Evolutionary conservation across 1,284 basidiomycete genomes (phyloP), one percentile per base, ranked within the genome.

Genomic region (Cutaneotrichosporon sp.): DNA sequence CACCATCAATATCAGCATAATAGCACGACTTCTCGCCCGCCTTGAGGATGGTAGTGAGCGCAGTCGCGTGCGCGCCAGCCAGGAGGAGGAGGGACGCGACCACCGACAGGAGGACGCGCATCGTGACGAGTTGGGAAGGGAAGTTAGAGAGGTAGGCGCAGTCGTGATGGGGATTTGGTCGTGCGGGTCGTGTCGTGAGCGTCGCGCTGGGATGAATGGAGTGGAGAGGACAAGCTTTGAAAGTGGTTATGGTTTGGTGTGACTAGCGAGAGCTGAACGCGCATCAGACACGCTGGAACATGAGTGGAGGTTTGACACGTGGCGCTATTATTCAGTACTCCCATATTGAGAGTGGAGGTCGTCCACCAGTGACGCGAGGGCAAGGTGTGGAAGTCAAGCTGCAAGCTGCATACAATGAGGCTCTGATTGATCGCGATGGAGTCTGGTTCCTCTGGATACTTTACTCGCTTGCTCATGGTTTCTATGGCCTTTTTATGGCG

Each of bases 11-110:
- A 77, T 95, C 92, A 8, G 93, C 92, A 75, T 92, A 97, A 82
- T 95, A 99, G 81, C 97, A 99, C 62, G 91, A 82, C 58, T 90
- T 85, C 76, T 97, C 91, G 75, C 93, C 94, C 0, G 92, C 88
- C 21, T 86, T 83, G 64, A 99, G 86, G 34, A 89, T 84, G 4
- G 94, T 93, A 1, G 96, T 97, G 56, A 99, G 82, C 0, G 97
- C 94, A 1, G 91, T 86, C 16, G 79, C 82, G 31, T 63, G 53
- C 0, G 67, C 73, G 5, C 58, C 31, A 5, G 67, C 65, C 6
- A 63, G 57, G 50, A 70, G 60, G 38, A 70, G 56, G 56, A 69
- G 50, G 49, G 66, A 64, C 51, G 63, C 58, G 36, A 34, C 60
- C 55, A 67, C 31, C 7, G 58, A 53, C 11, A 51, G 21, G 34